Base-by-base conservation (phyloP, 2,329 filamentous ascomycete species). In the Ophiosphaerella herpotricha region DNA sequence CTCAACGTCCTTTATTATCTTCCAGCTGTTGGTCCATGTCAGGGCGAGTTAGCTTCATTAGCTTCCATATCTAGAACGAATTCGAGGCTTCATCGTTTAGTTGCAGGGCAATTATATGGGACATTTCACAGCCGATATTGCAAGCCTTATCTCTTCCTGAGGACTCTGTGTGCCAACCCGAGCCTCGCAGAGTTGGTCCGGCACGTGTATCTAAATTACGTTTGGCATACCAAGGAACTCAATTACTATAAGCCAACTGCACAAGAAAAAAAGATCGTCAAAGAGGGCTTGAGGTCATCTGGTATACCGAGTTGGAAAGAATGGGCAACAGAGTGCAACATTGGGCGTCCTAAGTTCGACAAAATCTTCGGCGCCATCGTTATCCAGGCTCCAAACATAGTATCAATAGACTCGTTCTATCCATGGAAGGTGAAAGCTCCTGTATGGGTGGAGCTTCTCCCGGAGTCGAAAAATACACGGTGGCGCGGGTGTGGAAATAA, bases 121-220 rank as follows among this genome's bases (percentile, higher is more conserved):
- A 44, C 42, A 5, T 71, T 58, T 44, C 49, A 62, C 36, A 64
- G 58, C 46, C 50, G 49, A 36, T 58, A 61, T 29, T 58, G 57
- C 53, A 54, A 58, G n/a, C 61, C 66, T 4, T 68, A 64, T 44
- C 51, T 52, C 2, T 71, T 71, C 24, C 57, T 70, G 31, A 65
- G 66, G 7, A 68, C 63, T 1, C 29, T 68, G 7, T 56, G 61
- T 29, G 48, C 46, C 3, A 62, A 64, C 26, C 45, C 55, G 14
- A 26, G 36, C 11, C 55, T 64, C 11, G 57, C 61, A 7, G 39
- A 48, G 7, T 52, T 45, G 7, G 63, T 70, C 3, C 54, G 51
- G 8, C 42, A 60, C 24, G 40, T 58, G 7, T 38, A 50, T 7
- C 54, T 68, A 26, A 24, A 38, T 1, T 61, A 63, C 47, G 55